A percentile compares a stretch with the other conserved stretches of the same genome.
Conservation (phyloP, 352 stramenopile genomes). For the Aphanomyces astaci region DNA sequence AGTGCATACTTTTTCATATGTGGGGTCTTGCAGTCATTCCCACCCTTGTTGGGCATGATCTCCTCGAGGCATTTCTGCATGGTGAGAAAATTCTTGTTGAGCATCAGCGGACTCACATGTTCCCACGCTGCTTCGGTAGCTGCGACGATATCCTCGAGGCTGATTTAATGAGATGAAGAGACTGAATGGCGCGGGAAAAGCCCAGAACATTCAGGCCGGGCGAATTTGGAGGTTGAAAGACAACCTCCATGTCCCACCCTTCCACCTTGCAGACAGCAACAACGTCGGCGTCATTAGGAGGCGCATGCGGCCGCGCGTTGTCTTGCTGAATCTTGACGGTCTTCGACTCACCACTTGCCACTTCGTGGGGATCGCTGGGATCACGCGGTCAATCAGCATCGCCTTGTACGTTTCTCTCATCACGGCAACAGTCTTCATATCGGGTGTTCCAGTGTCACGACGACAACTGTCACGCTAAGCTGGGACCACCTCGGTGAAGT, state of each 20-base stretch:
- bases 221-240: slow-evolving; percentile 27
- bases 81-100: slow-evolving; percentile 1
- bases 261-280: not conserved
- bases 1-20: too few species aligned
- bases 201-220: slow-evolving; percentile 31
- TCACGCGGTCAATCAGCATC: slow-evolving; percentile 17
- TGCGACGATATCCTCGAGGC: not conserved
- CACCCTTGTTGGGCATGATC: not conserved
- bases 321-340: not conserved
- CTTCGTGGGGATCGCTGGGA: slow-evolving; percentile 22
- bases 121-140: not conserved
- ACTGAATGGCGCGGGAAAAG: slow-evolving; percentile 29
- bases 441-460: slow-evolving; percentile 19
- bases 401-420: slow-evolving; percentile 19
- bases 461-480: slow-evolving; percentile 22
- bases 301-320: not conserved
- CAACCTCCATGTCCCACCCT: not conserved
- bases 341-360: not conserved
- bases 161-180: slow-evolving; percentile 11
- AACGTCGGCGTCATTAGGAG: not conserved
- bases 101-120: not conserved
- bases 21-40: too few species aligned
- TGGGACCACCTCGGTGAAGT: slow-evolving; percentile 24
- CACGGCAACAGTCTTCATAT: slow-evolving; percentile 25
- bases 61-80: not conserved